phyloP scores from a whole-genome alignment of 2,329 filamentous ascomycete genomes.

The Lecanosticta acicola region DNA sequence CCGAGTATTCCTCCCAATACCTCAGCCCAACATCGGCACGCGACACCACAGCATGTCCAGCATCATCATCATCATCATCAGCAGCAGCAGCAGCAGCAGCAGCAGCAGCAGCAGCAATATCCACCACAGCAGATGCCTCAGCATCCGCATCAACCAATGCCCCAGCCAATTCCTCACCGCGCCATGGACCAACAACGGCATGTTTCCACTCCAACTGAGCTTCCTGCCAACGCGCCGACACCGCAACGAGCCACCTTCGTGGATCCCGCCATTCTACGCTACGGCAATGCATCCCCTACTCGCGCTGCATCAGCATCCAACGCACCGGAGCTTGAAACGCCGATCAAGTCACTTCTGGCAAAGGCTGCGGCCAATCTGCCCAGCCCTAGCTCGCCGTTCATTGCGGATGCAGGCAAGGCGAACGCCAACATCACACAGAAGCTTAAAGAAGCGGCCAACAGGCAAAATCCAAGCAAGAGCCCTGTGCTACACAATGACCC shows the following conservation, averaged over 20 bases:
- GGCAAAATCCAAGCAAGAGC: neutral
- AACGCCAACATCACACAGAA: slow-evolving; percentile 24
- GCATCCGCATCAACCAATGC: neutral
- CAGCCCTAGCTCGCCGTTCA: slow-evolving; percentile 35
- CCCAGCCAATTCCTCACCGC: neutral
- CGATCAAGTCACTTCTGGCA: slow-evolving; percentile 37
- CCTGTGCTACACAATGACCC: neutral
- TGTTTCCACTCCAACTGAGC: slow-evolving; percentile 16
- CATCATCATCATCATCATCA: slow-evolving; percentile 3
- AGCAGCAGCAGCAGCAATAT: slow-evolving; percentile 3
- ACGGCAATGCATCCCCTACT: slow-evolving; percentile 39
- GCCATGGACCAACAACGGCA: slow-evolving; percentile 13
- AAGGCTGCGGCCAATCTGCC: slow-evolving; percentile 34
- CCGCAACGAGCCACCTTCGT: slow-evolving; percentile 50
- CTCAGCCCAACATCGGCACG: neutral
- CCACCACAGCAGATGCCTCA: slow-evolving; percentile 3
- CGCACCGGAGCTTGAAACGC: slow-evolving; percentile 35
- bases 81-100: slow-evolving; percentile 5
- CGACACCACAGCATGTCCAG: neutral
- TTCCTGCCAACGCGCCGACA: slow-evolving; percentile 16
- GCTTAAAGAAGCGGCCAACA: slow-evolving; percentile 15
- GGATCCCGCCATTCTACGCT: slow-evolving; percentile 79
- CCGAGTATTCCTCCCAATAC: slow-evolving; percentile 7
- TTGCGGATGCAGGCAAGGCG: slow-evolving; percentile 27
- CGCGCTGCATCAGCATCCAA: slow-evolving; percentile 19